phyloP scores from a whole-genome alignment of 2,329 filamentous ascomycete genomes.

The Epichloe sylvatica region DNA sequence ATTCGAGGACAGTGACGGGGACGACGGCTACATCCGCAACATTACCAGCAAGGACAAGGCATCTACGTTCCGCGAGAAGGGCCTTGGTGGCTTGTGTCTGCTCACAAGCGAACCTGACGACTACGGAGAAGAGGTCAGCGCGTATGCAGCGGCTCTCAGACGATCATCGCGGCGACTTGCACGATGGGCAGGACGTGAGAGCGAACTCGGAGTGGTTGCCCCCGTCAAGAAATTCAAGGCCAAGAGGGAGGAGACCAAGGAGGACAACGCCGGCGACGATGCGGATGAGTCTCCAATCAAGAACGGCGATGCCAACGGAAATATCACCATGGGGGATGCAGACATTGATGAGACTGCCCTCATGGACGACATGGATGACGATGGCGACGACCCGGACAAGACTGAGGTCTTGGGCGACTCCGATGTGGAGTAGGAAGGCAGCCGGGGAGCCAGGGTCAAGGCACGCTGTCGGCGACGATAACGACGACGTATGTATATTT shows the following conservation, averaged over 20 bases:
- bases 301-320: conserved; percentile 27
- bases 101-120: conserved; percentile 52
- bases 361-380: conserved; percentile 31
- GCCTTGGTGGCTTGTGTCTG: conserved; percentile 50
- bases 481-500: neutral
- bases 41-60: conserved; percentile 14
- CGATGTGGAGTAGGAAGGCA: conserved; percentile 16
- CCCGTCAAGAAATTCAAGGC: conserved; percentile 28
- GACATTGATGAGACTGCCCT: conserved; percentile 33
- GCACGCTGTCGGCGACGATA: too few species aligned
- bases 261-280: conserved; percentile 1
- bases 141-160: conserved; percentile 52
- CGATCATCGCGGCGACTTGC: conserved; percentile 50
- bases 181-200: conserved; percentile 46
- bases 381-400: conserved; percentile 29
- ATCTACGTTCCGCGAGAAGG: conserved; percentile 37
- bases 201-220: conserved; percentile 32
- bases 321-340: conserved; percentile 37
- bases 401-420: conserved; percentile 25
- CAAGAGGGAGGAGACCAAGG: conserved; percentile 13
- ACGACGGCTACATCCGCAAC: conserved; percentile 28
- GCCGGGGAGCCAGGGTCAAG: neutral
- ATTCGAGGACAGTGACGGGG: conserved; percentile 50
- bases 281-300: conserved; percentile 4
- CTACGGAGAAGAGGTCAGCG: conserved; percentile 59